Base-by-base conservation (phyloP, 1,139 yeast genomes). In the Yamadazyma spencermartinsiae region DNA sequence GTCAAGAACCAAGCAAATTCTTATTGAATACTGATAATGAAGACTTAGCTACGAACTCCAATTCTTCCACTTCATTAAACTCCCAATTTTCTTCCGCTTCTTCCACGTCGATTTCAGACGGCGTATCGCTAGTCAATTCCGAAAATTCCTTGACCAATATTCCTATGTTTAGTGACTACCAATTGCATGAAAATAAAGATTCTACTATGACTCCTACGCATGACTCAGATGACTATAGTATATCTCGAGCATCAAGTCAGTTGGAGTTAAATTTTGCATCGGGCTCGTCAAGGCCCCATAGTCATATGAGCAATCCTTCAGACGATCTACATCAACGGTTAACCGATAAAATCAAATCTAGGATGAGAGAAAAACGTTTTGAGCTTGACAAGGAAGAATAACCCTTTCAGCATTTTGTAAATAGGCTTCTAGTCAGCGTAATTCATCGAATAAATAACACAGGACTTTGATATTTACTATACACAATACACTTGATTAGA, bases 61-160 rank as follows among this genome's bases (percentile, higher is more conserved):
- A 44, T 36, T 56, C 56, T 29, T 50, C 61, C 11, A 46, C 49
- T 26, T 57, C 64, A 2, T 50, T 55, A 37, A 55, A 45, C 33
- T 46, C 53, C 2, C 49, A 48, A 34, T 49, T 48, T 20, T 48
- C 52, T 3, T 33, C 58, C 36, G 61, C 71, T 4, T 60, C 71
- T 3, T 65, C 74, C 1, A 60, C 70, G 2, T 66, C 74, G 1
- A 60, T 68, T 13, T 73, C 80, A 3, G 79, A 76, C 48, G 80
- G 79, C 32, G 63, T 76, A 35, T 76, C 82, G 1, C 58, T 79
- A 33, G 65, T 77, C 54, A 72, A 72, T 46, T 74, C 82, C 3
- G 77, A 71, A 41, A 69, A 69, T 39, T 76, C 80, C 4, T 68
- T 73, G 44, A 75, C 82, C 5, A 72, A 78, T 48, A 74, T 79